Evolutionary conservation across 352 stramenopile genomes (phyloP).

Genomic region (Phytophthora citricola): DNA sequence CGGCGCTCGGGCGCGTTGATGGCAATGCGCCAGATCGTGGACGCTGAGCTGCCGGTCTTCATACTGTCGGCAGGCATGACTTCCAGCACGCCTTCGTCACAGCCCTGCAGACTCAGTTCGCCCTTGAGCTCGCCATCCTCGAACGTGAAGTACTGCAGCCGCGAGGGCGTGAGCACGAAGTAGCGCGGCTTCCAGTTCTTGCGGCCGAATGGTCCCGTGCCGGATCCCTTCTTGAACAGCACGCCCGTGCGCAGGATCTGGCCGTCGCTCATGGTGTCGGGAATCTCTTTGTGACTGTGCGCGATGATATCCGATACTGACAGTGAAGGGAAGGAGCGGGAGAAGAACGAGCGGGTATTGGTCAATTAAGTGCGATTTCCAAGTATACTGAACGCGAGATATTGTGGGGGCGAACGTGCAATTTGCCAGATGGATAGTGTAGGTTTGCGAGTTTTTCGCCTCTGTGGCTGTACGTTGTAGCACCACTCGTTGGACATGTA

Average conservation of each 20-base stretch:
- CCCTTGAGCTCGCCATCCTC: slow-evolving; percentile 79
- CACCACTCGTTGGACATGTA: slow-evolving; percentile 1
- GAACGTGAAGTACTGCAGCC: slow-evolving; percentile 82
- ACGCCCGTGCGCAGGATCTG: slow-evolving; percentile 76
- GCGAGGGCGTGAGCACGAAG: slow-evolving; percentile 69
- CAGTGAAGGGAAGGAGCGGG: slow-evolving; percentile 1
- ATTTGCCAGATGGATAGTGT: slow-evolving; percentile 19
- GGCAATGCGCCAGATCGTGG: slow-evolving; percentile 82
- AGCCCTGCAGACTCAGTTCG: slow-evolving; percentile 73
- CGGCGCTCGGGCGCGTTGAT: slow-evolving; percentile 69
- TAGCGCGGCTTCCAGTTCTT: slow-evolving; percentile 85
- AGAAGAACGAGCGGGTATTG: slow-evolving; percentile 17
- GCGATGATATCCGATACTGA: slow-evolving; percentile 30
- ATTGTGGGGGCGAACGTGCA: slow-evolving; percentile 2
- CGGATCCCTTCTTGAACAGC: slow-evolving; percentile 85
- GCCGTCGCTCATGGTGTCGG: slow-evolving; percentile 44
- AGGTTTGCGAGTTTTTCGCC: slow-evolving; percentile 9
- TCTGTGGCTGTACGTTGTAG: slow-evolving; percentile 14
- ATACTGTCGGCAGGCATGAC: slow-evolving; percentile 82
- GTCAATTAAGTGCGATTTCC: slow-evolving; percentile 20
- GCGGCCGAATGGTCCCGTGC: slow-evolving; percentile 66
- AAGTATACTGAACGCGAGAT: slow-evolving; percentile 14
- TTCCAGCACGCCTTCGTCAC: slow-evolving; percentile 67
- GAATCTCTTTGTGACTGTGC: slow-evolving; percentile 1
- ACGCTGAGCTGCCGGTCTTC: slow-evolving; percentile 74